Base-by-base conservation (phyloP, 108 stramenopile genomes). In the Nitzschia inconspicua region DNA sequence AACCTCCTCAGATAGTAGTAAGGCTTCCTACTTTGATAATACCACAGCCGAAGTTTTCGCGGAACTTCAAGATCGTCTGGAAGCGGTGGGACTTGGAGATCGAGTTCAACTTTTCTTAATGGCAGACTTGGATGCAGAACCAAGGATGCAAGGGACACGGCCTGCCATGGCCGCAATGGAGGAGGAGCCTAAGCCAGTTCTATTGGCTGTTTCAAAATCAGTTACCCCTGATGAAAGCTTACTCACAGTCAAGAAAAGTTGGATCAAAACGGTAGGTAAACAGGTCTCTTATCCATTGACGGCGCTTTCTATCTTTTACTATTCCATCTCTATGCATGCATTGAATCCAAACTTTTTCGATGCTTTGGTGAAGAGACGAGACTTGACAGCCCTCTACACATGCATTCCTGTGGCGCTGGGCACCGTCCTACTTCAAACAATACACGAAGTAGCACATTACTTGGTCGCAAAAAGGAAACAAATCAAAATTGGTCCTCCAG, bases 321-420 rank as follows among this genome's bases (percentile, higher is more conserved):
- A 84, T 52, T 72, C 87, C 2, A 41, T 92, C 3, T 48, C 63
- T 11, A 65, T 66, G 0, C 84, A 59, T 63, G 78, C 85, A 18
- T 52, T 88, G 48, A 92, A 92, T 57, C 71, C 83, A 34, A 26
- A 41, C 3, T 86, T 92, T 44, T 89, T 86, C 70, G 61, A 82
- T 42, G 46, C 84, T 11, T 30, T 88, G 19, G 64, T 87, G n/a
- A 72, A 76, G 22, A 62, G 77, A 30, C 70, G 75, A 16, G 75
- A 85, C 56, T 20, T 78, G 4, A 48, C 49, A 14, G 66, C 60
- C 6, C 31, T 87, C 7, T 44, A 60, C 0, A 30, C 28, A 1
- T 88, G 85, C 44, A 37, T 84, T 22, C 84, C 91, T 13, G 37
- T 88, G 43, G 63, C 83, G 16, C 16, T 77, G 28, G 91, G 91